phyloP scores from a whole-genome alignment of 148 eudicot species.

The Rhododendron simsii region DNA sequence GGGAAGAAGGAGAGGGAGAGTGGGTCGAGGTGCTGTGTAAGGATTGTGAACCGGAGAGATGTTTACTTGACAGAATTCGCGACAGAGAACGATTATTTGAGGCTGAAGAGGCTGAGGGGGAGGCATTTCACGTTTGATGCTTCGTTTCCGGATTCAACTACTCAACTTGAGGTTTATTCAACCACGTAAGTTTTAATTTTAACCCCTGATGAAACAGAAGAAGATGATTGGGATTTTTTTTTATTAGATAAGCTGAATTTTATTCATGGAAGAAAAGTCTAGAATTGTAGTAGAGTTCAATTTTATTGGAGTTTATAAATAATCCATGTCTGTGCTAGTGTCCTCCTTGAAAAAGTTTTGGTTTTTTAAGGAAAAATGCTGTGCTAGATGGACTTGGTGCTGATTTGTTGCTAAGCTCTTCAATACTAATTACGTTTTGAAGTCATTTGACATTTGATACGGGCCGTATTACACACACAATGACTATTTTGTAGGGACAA shows the following conservation, averaged over 20 bases:
- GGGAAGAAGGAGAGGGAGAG: slow-evolving; percentile 64
- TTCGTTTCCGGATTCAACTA: slow-evolving; percentile 60
- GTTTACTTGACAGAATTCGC: slow-evolving; percentile 75
- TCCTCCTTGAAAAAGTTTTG: background rate
- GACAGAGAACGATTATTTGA: slow-evolving; percentile 64
- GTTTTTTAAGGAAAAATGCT: too few species aligned
- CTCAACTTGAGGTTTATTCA: slow-evolving; percentile 76
- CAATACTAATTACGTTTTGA: too few species aligned
- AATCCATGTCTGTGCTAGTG: background rate
- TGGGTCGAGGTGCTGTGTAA: slow-evolving; percentile 61
- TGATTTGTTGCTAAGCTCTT: background rate
- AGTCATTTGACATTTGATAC: background rate
- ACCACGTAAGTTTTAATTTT: slow-evolving; percentile 56
- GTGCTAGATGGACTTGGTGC: background rate
- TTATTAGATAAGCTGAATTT: background rate
- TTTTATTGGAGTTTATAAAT: background rate
- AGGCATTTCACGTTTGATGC: slow-evolving; percentile 91
- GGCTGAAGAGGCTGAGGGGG: slow-evolving; percentile 79
- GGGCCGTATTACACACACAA: background rate
- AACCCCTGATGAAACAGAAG: too few species aligned
- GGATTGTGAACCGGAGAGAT: slow-evolving; percentile 63
- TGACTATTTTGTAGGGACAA: background rate
- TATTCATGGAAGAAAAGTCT: background rate
- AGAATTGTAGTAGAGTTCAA: background rate
- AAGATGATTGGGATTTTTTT: too few species aligned